Evolutionary conservation across 352 stramenopile species (phyloP).

Genomic region (Phytophthora multivora): DNA sequence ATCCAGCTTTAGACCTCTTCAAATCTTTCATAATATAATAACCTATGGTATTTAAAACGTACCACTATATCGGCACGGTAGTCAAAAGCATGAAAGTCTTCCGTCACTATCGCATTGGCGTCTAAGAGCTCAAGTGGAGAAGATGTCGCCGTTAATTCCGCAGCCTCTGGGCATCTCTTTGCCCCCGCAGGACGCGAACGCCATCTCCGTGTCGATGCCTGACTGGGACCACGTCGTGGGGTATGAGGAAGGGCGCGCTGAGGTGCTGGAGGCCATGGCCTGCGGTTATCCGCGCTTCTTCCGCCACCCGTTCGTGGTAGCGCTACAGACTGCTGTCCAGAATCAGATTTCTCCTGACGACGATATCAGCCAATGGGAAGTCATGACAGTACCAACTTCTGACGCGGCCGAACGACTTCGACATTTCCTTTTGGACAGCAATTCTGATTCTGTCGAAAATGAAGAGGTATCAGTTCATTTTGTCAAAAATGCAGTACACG

Average conservation of each 20-base stretch:
- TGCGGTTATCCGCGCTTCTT: constrained; percentile 95
- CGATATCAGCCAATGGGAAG: constrained; percentile 35
- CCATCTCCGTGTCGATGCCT: constrained; percentile 85
- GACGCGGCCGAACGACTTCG: constrained; percentile 61
- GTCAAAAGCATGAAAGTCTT: not conserved
- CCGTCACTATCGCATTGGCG: constrained; percentile 2
- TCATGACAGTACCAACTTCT: constrained; percentile 57
- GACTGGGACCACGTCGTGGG: constrained; percentile 86
- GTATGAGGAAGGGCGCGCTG: constrained; percentile 88
- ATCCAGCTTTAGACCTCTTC: too few relatives aligned
- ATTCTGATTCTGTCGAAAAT: constrained; percentile 22
- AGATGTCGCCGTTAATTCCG: constrained; percentile 24
- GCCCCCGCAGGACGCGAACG: constrained; percentile 69
- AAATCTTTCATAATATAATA: too few relatives aligned
- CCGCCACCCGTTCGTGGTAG: constrained; percentile 84
- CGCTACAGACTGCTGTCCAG: constrained; percentile 53
- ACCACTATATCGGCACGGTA: too few relatives aligned
- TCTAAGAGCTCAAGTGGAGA: not conserved
- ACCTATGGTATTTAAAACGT: too few relatives aligned
- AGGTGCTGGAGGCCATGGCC: constrained; percentile 71
- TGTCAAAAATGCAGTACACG: constrained; percentile 57
- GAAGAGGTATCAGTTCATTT: constrained; percentile 41
- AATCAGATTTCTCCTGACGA: constrained; percentile 27
- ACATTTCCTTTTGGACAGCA: constrained; percentile 67
- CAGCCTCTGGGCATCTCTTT: constrained; percentile 74